Evolutionary conservation across 2,329 filamentous ascomycete species (phyloP).

Genomic region (Arthrobotrys pseudoclavata): DNA sequence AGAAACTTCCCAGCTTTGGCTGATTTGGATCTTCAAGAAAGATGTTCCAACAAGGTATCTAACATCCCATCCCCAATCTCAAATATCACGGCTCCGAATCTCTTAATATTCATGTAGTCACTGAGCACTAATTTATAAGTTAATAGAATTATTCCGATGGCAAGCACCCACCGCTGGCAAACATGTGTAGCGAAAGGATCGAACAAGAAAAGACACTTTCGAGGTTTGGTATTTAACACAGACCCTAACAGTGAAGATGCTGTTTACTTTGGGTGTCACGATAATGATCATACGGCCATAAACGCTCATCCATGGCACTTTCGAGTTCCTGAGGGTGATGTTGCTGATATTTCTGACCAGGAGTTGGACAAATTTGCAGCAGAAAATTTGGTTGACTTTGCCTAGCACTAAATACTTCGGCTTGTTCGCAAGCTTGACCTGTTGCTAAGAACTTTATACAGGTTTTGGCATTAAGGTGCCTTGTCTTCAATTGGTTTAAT

Average conservation of each 20-base stretch:
- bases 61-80: not conserved
- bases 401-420: not conserved
- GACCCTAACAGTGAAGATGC: not conserved
- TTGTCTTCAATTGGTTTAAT: not conserved
- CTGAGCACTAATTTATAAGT: not conserved
- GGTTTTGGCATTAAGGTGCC: not conserved
- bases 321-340: not conserved
- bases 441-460: not conserved
- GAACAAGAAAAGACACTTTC: not conserved
- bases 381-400: not conserved
- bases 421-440: not conserved
- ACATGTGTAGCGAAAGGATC: constrained; percentile 1
- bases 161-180: constrained; percentile 13
- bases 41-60: constrained; percentile 11
- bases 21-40: constrained; percentile 14
- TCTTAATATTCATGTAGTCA: not conserved
- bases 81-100: too few species aligned
- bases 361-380: constrained; percentile 1
- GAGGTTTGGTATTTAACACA: constrained; percentile 12
- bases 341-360: not conserved
- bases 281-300: not conserved
- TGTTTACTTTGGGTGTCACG: constrained; percentile 39
- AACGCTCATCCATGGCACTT: constrained; percentile 35
- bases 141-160: constrained; percentile 26
- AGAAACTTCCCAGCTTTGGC: constrained; percentile 5